Percentiles rank a stretch among this genome's conserved stretches.
Evolutionary conservation across 805 yeast genomes (phyloP).

Genomic region (Ogataea pilisensis): DNA sequence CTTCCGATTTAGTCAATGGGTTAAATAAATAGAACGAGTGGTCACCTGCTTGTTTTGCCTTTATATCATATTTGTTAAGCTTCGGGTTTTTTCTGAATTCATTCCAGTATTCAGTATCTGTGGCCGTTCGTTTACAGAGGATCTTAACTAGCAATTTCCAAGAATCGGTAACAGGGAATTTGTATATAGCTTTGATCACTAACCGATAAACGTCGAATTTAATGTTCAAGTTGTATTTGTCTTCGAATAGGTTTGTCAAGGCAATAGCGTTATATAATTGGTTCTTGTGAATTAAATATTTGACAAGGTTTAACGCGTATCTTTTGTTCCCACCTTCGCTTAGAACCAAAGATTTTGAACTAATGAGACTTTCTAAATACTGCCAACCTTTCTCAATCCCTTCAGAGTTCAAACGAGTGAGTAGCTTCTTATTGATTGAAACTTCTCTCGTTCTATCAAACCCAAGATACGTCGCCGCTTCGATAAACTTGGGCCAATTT

Average conservation of each 20-base stretch:
- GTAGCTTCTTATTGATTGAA: no score
- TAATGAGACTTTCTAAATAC: no score
- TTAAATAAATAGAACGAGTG: not conserved
- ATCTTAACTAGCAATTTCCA: constrained; percentile 1
- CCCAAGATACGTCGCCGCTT: not conserved
- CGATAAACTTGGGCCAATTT: not conserved
- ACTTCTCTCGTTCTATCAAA: not conserved
- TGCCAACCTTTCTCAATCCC: no score
- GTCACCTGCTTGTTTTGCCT: not conserved
- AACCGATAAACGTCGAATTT: not conserved
- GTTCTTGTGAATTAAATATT: not conserved
- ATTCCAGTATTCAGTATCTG: not conserved
- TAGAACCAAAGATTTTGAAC: no score
- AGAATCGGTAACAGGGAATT: not conserved
- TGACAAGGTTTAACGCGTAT: not conserved
- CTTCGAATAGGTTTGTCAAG: not conserved
- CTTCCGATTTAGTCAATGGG: not conserved
- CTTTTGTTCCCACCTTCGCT: no score
- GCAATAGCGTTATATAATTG: not conserved
- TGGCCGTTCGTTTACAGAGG: not conserved
- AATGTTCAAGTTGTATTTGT: not conserved
- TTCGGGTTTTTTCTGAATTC: not conserved
- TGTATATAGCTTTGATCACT: not conserved
- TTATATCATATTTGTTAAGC: no score
- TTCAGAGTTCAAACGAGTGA: no score